Percentiles rank a stretch among this genome's conserved stretches.
Conservation (phyloP, 176 grass and related monocot genomes). For the Oryza glumipatula region DNA sequence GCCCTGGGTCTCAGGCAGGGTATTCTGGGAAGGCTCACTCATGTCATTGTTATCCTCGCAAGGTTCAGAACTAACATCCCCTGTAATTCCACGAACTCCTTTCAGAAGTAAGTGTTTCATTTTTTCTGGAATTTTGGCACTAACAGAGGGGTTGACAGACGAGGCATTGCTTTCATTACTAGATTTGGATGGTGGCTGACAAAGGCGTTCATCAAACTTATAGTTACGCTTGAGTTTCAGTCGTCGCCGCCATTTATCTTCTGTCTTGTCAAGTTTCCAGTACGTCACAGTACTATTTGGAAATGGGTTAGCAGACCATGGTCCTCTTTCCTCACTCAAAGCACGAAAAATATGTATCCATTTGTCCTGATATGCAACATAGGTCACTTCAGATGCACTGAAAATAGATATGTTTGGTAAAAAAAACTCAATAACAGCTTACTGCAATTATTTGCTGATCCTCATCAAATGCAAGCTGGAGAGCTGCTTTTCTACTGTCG, state of each 20-base stretch:
- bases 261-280: constrained; percentile 97
- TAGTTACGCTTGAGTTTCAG: constrained; percentile 94
- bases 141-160: constrained; percentile 46
- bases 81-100: constrained; percentile 78
- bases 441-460: constrained; percentile 97
- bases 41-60: constrained; percentile 56
- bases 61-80: constrained; percentile 65
- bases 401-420: constrained; percentile 23
- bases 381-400: constrained; percentile 25
- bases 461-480: constrained; percentile 85
- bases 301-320: constrained; percentile 93
- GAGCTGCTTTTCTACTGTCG: constrained; percentile 77
- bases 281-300: constrained; percentile 73
- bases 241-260: constrained; percentile 91
- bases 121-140: constrained; percentile 73
- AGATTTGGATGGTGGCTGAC: constrained; percentile 70
- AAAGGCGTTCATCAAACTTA: constrained; percentile 87
- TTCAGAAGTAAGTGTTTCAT: constrained; percentile 92
- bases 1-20: constrained; percentile 46
- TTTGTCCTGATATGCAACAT: constrained; percentile 73
- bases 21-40: constrained; percentile 50
- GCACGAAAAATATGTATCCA: constrained; percentile 92
- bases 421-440: constrained; percentile 42
- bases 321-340: constrained; percentile 88
- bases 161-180: constrained; percentile 42